phyloP scores from a whole-genome alignment of 768 basidiomycete genomes.

The Lactarius sp. region DNA sequence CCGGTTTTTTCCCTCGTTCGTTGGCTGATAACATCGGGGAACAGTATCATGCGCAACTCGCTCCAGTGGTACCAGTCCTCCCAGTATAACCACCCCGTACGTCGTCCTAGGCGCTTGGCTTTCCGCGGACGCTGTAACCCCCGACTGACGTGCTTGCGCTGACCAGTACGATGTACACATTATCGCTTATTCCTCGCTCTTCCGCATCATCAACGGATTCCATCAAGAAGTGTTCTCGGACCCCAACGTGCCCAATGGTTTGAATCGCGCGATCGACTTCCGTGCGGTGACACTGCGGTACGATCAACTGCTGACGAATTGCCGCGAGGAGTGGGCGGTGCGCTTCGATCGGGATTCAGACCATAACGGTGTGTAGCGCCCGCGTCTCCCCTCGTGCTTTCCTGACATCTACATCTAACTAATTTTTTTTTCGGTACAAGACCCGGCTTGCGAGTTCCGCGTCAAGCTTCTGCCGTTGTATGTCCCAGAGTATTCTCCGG shows the following conservation, averaged over 20 bases:
- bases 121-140: background rate
- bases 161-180: slow-evolving; percentile 24
- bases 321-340: slow-evolving; percentile 23
- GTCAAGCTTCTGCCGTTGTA: slow-evolving; percentile 38
- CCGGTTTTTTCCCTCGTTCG: background rate
- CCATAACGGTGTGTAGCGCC: slow-evolving; percentile 12
- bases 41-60: slow-evolving; percentile 22
- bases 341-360: slow-evolving; percentile 23
- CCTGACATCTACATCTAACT: background rate
- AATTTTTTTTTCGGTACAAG: slow-evolving; percentile 2
- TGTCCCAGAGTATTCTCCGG: slow-evolving; percentile 18
- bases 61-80: slow-evolving; percentile 24
- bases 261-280: slow-evolving; percentile 25
- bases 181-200: slow-evolving; percentile 20
- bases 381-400: background rate
- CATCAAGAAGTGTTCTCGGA: slow-evolving; percentile 24
- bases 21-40: background rate
- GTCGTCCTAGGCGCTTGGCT: background rate
- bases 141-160: background rate
- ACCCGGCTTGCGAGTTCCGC: slow-evolving; percentile 23
- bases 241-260: slow-evolving; percentile 15
- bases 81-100: slow-evolving; percentile 16
- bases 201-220: slow-evolving; percentile 24
- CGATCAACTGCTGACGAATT: slow-evolving; percentile 11
- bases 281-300: slow-evolving; percentile 21